Evolutionary conservation across 306 rosid species (phyloP).

Genomic region (Ormosia semicastrata): DNA sequence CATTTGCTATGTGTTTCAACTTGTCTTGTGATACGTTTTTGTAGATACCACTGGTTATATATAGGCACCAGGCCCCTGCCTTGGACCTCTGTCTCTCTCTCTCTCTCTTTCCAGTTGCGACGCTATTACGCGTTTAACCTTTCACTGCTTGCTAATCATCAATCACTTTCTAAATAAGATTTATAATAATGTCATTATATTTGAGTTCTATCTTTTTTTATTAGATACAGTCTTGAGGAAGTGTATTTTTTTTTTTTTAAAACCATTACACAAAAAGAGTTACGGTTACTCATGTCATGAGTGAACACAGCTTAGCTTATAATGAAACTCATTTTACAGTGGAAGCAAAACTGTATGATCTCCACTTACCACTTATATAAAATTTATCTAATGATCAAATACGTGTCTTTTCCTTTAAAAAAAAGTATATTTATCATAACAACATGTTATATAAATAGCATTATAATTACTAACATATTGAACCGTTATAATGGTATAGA

Average conservation of each 20-base stretch:
- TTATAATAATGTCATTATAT: background rate
- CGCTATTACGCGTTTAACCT: slow-evolving; percentile 8
- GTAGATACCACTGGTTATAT: background rate
- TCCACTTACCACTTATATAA: no score
- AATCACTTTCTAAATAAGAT: background rate
- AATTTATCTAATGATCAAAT: no score
- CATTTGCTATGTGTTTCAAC: slow-evolving; percentile 32
- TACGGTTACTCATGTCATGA: no score
- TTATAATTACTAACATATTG: no score
- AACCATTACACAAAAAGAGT: no score
- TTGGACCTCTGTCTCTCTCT: background rate
- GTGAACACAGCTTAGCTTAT: no score
- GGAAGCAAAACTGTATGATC: no score
- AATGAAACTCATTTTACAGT: no score
- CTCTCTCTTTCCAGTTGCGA: background rate
- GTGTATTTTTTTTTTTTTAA: no score
- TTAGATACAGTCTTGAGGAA: background rate
- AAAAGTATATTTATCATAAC: background rate
- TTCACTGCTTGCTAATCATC: slow-evolving; percentile 17
- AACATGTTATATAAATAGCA: background rate
- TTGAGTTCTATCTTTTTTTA: background rate
- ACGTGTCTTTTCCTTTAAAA: no score
- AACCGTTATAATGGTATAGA: no score
- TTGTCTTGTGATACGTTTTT: background rate
- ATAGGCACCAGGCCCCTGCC: slow-evolving; percentile 9